These are phyloP conservation scores for Punica granatum DNA, from an alignment of 345 rosid genomes.

Conservation along the genomic window DNA sequence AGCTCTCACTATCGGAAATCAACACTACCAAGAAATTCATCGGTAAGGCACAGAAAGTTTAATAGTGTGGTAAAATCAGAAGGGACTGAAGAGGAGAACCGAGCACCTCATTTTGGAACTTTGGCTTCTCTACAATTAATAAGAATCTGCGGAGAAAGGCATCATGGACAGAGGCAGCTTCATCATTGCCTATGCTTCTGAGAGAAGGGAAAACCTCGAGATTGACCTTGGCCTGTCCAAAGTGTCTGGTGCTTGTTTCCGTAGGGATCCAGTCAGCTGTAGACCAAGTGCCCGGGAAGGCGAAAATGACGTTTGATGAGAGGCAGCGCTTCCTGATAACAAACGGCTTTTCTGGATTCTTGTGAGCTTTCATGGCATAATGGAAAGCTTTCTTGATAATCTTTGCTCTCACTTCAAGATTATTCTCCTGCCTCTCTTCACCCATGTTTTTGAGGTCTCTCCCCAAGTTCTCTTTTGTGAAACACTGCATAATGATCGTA, in stretches of 20 bases:
- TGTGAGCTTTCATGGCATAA: constrained; percentile 31
- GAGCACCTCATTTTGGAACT: constrained; percentile 31
- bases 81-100: neutral
- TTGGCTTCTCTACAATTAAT: constrained; percentile 11
- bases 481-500: neutral
- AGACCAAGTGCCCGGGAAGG: constrained; percentile 47
- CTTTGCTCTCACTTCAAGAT: constrained; percentile 24
- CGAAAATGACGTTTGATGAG: constrained; percentile 24
- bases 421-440: neutral
- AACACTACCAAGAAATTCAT: no score
- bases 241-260: constrained; percentile 15
- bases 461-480: no score
- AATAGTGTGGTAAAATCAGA: neutral
- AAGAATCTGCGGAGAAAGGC: constrained; percentile 39
- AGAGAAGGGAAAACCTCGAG: constrained; percentile 37
- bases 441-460: neutral
- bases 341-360: constrained; percentile 17
- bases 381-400: constrained; percentile 28
- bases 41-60: no score
- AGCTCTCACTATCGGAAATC: neutral
- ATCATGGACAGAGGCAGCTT: constrained; percentile 43
- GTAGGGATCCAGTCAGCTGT: constrained; percentile 26
- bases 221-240: constrained; percentile 41
- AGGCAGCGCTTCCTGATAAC: constrained; percentile 9
- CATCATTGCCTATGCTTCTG: constrained; percentile 38